A percentile compares a stretch with the other conserved stretches of the same genome.
phyloP scores from a whole-genome alignment of 1,139 yeast species.

The Sugiyamaella pinicola region DNA sequence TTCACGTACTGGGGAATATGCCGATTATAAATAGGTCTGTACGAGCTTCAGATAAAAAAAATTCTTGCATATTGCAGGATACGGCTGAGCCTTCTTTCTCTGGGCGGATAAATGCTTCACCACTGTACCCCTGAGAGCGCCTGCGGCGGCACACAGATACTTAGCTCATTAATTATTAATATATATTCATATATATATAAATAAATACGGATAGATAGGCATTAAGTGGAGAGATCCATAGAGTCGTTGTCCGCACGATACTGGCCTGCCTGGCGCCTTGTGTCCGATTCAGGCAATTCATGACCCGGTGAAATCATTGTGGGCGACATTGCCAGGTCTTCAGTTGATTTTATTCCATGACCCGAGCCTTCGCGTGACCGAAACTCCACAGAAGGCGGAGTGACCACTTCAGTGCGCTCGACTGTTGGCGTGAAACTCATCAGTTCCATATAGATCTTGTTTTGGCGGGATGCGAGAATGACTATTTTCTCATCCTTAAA shows the following conservation, averaged over 20 bases:
- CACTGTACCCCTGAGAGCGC: too few species aligned
- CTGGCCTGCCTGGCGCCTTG: not conserved
- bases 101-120: too few species aligned
- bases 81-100: too few species aligned
- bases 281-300: conserved; percentile 1
- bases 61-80: conserved; percentile 4
- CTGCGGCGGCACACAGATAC: not conserved
- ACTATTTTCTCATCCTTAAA: conserved; percentile 47
- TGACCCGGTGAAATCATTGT: conserved; percentile 10
- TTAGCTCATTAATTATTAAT: not conserved
- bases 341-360: not conserved
- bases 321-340: conserved; percentile 15
- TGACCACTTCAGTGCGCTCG: conserved; percentile 23
- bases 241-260: conserved; percentile 6
- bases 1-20: not conserved
- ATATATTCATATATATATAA: conserved; percentile 2
- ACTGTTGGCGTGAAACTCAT: conserved; percentile 41
- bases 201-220: conserved; percentile 5
- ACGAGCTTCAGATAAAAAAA: conserved; percentile 4
- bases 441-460: conserved; percentile 43
- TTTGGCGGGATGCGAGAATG: conserved; percentile 43
- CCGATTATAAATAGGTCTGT: conserved; percentile 11
- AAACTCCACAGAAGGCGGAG: conserved; percentile 8
- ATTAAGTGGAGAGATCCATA: conserved; percentile 12
- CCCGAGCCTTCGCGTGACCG: conserved; percentile 2